These are phyloP conservation scores for Triglochin maritima DNA, from an alignment of 106 monocot genomes.

Conservation along the genomic window DNA sequence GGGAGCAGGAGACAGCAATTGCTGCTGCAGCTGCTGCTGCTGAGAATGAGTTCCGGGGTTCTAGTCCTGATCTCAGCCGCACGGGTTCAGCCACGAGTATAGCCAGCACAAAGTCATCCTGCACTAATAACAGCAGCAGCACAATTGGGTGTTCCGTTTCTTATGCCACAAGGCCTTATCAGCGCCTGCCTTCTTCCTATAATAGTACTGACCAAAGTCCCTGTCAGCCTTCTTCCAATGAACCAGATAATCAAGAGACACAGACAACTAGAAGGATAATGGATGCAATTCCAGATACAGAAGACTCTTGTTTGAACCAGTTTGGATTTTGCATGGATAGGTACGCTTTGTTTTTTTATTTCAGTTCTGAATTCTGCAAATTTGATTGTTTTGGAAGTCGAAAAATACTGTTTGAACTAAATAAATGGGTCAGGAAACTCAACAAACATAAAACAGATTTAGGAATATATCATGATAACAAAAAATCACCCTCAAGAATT, in stretches of 20 bases:
- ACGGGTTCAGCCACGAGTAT: conserved; percentile 45
- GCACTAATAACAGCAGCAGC: conserved; percentile 33
- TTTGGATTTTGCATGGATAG: conserved; percentile 57
- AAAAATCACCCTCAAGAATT: no score
- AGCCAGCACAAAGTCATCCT: conserved; percentile 47
- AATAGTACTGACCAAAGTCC: conserved; percentile 17
- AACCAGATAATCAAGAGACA: conserved; percentile 30
- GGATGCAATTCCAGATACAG: conserved; percentile 20
- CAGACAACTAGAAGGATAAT: conserved; percentile 12
- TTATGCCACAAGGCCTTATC: conserved; percentile 26
- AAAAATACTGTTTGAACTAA: no score
- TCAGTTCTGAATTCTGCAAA: not conserved
- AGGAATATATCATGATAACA: no score
- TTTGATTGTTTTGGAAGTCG: not conserved
- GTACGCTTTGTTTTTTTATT: conserved; percentile 17
- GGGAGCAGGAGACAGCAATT: conserved; percentile 25
- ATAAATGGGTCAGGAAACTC: no score
- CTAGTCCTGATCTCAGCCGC: conserved; percentile 35
- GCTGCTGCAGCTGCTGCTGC: not conserved
- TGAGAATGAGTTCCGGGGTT: conserved; percentile 15
- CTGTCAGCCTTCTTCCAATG: conserved; percentile 12
- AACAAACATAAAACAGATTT: no score
- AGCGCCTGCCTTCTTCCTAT: not conserved
- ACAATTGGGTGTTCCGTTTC: conserved; percentile 16
- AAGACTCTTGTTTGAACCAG: conserved; percentile 28